Evolutionary conservation across 78 protist species (phyloP).

Genomic region (Cavenderia fasciculata): DNA sequence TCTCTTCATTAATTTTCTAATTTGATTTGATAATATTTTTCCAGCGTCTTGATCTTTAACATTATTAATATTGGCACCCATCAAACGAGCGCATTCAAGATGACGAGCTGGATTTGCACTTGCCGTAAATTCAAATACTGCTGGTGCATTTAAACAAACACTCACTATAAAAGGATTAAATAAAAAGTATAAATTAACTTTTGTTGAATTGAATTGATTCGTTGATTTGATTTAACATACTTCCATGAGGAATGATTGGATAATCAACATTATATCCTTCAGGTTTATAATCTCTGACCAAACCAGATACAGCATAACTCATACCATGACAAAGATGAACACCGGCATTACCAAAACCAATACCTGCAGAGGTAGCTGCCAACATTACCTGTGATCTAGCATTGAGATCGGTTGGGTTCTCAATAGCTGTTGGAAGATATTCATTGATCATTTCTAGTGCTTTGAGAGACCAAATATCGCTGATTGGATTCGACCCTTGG

Average conservation of each 20-base stretch:
- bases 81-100: not conserved
- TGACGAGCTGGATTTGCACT: constrained; percentile 27
- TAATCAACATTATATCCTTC: constrained; percentile 27
- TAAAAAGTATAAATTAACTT: not conserved
- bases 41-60: constrained; percentile 19
- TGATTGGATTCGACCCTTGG: constrained; percentile 84
- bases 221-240: not conserved
- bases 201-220: not conserved
- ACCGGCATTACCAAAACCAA: constrained; percentile 78
- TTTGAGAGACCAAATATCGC: constrained; percentile 50
- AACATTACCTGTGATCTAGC: constrained; percentile 53
- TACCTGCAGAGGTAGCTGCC: constrained; percentile 77
- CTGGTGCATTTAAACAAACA: constrained; percentile 75
- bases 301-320: constrained; percentile 54
- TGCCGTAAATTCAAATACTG: constrained; percentile 70
- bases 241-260: constrained; percentile 52
- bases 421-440: constrained; percentile 34
- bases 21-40: constrained; percentile 7
- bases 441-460: constrained; percentile 37
- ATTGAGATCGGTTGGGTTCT: constrained; percentile 46
- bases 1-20: constrained; percentile 14
- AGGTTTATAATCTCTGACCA: constrained; percentile 15
- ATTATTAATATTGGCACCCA: constrained; percentile 42
- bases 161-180: not conserved
- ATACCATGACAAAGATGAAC: constrained; percentile 65